phyloP scores from a whole-genome alignment of 805 yeast species.

The Kuraishia ogatae region DNA sequence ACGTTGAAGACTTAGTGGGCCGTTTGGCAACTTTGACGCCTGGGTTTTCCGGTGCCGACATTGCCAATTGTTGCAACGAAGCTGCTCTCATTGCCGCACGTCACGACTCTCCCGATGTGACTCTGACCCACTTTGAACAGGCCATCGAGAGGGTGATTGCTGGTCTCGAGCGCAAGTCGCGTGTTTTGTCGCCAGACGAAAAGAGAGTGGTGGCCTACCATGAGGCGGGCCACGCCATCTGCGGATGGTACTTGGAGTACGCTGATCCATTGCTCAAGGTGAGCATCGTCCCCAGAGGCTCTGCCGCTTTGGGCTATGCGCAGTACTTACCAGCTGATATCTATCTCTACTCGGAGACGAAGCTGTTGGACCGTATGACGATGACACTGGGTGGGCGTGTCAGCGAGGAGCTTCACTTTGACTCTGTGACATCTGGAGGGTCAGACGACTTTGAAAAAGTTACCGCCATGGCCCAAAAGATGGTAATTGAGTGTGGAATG shows the following conservation, averaged over 20 bases:
- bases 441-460: constrained; percentile 89
- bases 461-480: constrained; percentile 78
- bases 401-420: constrained; percentile 82
- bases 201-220: constrained; percentile 85
- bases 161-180: constrained; percentile 83
- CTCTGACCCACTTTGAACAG: constrained; percentile 70
- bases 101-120: constrained; percentile 52
- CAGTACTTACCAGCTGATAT: constrained; percentile 90
- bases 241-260: constrained; percentile 84
- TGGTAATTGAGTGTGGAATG: constrained; percentile 89
- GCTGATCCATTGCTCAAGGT: constrained; percentile 92
- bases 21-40: constrained; percentile 88
- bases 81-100: constrained; percentile 93
- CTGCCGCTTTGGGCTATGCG: constrained; percentile 94
- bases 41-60: constrained; percentile 94
- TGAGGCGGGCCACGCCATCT: constrained; percentile 95
- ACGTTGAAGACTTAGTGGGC: constrained; percentile 60
- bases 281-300: constrained; percentile 91
- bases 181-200: constrained; percentile 71
- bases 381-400: constrained; percentile 93
- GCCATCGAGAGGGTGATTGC: constrained; percentile 94
- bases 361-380: constrained; percentile 77
- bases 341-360: constrained; percentile 67
- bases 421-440: constrained; percentile 85
- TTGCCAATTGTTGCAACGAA: constrained; percentile 90